Base-by-base conservation (phyloP, 2,329 filamentous ascomycete genomes). In the Diaporthe ampelina region DNA sequence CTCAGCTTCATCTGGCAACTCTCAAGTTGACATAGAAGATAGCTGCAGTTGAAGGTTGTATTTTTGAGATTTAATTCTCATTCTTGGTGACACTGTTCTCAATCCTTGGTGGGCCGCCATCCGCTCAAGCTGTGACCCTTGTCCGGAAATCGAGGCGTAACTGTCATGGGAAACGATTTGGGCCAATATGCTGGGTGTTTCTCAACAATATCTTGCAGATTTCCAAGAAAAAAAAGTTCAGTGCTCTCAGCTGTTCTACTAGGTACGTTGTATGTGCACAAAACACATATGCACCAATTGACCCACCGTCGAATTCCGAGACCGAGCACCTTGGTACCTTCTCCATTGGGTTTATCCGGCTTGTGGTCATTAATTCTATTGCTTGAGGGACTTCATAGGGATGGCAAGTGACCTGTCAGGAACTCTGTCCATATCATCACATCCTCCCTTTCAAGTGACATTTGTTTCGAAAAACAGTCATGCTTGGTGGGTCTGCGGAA, bases 31-130 rank as follows among this genome's bases (percentile, higher is more conserved):
- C 26, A 26, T 1, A 10, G 0, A 68, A 4, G 4, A 21, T 10
- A 8, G 11, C 32, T 6, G 2, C 11, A 65, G 21, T n/a, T 17
- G 17, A 35, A 24, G 7, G 15, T 7, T 17, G 1, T 5, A 8
- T 15, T 24, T 6, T 15, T 2, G 4, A 1, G 7, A 6, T 35
- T 35, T 10, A n/a, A 3, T 48, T 8, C 3, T 7, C 1, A 5
- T 5, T 2, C 15, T 2, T 32, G 8, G 6, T 45, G 9, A 13
- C 9, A 45, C 15, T 63, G 24, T 4, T 35, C 1, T 43, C 2
- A 24, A 24, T 45, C 19, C 24, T 29, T 32, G 26, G 3, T n/a
- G 2, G 13, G 13, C 10, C 48, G 4, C 4, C 10, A 52, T 52
- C n/a, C 48, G 48, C 48, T n/a, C n/a, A n/a, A n/a, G n/a, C n/a